Percentiles rank a stretch among this genome's conserved stretches.
phyloP scores from a whole-genome alignment of 345 rosid genomes.

The Moringa oleifera region DNA sequence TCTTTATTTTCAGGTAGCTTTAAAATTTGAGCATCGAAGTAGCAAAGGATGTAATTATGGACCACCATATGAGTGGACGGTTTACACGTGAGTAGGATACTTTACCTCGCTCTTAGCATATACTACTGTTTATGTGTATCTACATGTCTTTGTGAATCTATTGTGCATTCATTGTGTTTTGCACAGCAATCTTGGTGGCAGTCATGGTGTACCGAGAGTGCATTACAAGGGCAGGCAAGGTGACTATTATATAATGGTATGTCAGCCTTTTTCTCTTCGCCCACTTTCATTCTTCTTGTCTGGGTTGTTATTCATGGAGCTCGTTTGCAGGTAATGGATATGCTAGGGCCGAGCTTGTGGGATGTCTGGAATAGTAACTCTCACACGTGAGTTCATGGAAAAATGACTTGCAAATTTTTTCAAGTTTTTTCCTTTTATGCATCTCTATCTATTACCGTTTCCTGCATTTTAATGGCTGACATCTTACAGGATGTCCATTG shows the following conservation, averaged over 20 bases:
- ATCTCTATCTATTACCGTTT: neutral
- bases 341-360: constrained; percentile 79
- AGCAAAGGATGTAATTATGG: constrained; percentile 61
- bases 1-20: constrained; percentile 37
- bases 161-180: constrained; percentile 11
- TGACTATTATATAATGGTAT: constrained; percentile 76
- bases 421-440: neutral
- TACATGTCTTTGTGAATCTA: too few species aligned
- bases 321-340: constrained; percentile 67
- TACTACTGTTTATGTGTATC: too few species aligned
- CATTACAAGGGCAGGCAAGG: constrained; percentile 76
- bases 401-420: neutral
- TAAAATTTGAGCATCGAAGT: constrained; percentile 56
- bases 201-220: constrained; percentile 75
- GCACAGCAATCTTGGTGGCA: constrained; percentile 64
- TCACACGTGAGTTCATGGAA: constrained; percentile 44
- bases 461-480: neutral
- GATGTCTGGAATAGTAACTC: constrained; percentile 72
- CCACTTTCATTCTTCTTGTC: neutral
- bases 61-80: constrained; percentile 58
- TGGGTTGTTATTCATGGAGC: neutral
- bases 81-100: constrained; percentile 38
- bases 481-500: constrained; percentile 57
- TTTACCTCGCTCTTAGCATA: too few species aligned
- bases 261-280: constrained; percentile 9